Percentiles rank a stretch among this genome's conserved stretches.
Conservation (phyloP, 225 moss, liverwort and hornwort genomes). For the Pseudoscleropodium purum region DNA sequence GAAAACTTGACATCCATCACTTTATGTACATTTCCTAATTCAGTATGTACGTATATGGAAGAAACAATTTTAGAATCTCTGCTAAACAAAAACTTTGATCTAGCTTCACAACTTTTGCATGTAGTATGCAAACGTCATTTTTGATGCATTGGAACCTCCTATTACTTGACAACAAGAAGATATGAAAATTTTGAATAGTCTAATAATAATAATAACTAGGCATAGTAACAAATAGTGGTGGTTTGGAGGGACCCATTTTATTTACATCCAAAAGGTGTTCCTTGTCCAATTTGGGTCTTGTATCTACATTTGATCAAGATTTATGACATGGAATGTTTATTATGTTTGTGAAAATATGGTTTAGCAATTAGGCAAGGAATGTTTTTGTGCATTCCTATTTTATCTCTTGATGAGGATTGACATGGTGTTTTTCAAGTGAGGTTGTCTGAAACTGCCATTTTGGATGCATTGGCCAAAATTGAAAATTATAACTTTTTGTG, state of each 20-base stretch:
- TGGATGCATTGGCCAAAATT: neutral
- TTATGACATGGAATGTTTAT: neutral
- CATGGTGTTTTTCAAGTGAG: neutral
- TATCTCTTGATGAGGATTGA: accelerated
- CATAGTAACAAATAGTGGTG: too few relatives aligned
- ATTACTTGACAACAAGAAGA: too few relatives aligned
- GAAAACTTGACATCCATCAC: too few relatives aligned
- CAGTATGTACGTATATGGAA: too few relatives aligned
- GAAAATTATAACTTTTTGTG: neutral
- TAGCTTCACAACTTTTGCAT: too few relatives aligned
- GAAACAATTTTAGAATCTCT: too few relatives aligned
- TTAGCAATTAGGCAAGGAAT: neutral
- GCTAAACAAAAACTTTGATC: too few relatives aligned
- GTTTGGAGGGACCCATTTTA: too few relatives aligned
- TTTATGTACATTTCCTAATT: too few relatives aligned
- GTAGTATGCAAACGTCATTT: accelerated
- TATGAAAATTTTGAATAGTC: too few relatives aligned
- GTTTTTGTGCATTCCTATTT: neutral
- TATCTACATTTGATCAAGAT: neutral
- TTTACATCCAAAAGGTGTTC: neutral
- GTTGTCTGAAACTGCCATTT: neutral
- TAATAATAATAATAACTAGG: too few relatives aligned
- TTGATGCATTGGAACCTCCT: too few relatives aligned
- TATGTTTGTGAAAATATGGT: neutral
- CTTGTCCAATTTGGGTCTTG: neutral